A percentile compares a stretch with the other conserved stretches of the same genome.
phyloP scores from a whole-genome alignment of 768 basidiomycete genomes.

The Cytidiella melzeri region DNA sequence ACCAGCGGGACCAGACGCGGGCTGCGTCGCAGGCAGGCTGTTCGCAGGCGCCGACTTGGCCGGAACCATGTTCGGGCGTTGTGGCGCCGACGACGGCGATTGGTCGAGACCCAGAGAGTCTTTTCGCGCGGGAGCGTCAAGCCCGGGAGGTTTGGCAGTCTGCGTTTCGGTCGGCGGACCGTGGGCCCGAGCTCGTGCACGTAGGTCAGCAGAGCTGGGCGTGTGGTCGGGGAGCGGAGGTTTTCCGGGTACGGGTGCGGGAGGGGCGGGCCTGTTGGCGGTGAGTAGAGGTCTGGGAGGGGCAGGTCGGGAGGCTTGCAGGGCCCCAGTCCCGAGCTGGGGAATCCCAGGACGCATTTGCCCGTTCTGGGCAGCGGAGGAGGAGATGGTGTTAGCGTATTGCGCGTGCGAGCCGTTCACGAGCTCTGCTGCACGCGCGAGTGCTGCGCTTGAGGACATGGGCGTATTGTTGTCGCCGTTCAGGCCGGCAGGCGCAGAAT shows the following conservation, averaged over 20 bases:
- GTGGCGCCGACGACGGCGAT: slow-evolving; percentile 16
- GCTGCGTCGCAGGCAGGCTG: slow-evolving; percentile 37
- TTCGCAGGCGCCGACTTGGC: slow-evolving; percentile 39
- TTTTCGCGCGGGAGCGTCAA: slow-evolving; percentile 38
- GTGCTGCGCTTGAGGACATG: slow-evolving; percentile 35
- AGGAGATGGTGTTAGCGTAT: slow-evolving; percentile 37
- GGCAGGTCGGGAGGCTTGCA: slow-evolving; percentile 57
- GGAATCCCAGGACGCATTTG: slow-evolving; percentile 9
- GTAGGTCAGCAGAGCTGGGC: slow-evolving; percentile 60
- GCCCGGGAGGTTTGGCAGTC: slow-evolving; percentile 27
- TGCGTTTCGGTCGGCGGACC: slow-evolving; percentile 36
- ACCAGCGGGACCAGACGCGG: slow-evolving; percentile 42
- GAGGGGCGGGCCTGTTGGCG: slow-evolving; percentile 48
- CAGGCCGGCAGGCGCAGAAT: slow-evolving; percentile 34
- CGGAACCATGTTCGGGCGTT: slow-evolving; percentile 40
- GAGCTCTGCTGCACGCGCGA: slow-evolving; percentile 52
- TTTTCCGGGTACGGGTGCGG: slow-evolving; percentile 32
- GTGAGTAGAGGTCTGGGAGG: slow-evolving; percentile 63
- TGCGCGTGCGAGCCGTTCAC: slow-evolving; percentile 49
- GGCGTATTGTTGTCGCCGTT: slow-evolving; percentile 28
- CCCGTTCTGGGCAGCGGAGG: slow-evolving; percentile 13
- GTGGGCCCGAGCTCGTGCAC: slow-evolving; percentile 55
- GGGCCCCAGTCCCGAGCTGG: slow-evolving; percentile 27
- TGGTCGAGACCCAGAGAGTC: slow-evolving; percentile 36
- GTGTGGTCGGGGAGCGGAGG: slow-evolving; percentile 42